These are phyloP conservation scores for Allium sativum DNA, from an alignment of 106 monocot species.

Conservation along the genomic window DNA sequence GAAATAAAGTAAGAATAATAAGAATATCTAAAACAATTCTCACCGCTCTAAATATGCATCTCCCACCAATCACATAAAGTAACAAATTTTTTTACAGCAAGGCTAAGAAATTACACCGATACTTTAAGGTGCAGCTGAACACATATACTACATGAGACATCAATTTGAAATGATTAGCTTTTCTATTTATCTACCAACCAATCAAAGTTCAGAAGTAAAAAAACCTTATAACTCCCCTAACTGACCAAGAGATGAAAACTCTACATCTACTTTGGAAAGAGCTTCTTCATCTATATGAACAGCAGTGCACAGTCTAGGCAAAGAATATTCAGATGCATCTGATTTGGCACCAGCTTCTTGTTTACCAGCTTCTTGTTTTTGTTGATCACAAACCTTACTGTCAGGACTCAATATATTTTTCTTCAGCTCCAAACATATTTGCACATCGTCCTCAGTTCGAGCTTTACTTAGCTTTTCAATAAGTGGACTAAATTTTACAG, in stretches of 20 bases:
- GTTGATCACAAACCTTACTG: background rate
- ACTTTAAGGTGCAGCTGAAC: too few relatives aligned
- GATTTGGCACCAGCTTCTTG: constrained; percentile 6
- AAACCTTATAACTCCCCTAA: constrained; percentile 32
- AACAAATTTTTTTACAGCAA: too few relatives aligned
- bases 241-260: constrained; percentile 20
- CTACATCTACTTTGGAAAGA: constrained; percentile 11
- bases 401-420: constrained; percentile 15
- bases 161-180: too few relatives aligned
- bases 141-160: too few relatives aligned
- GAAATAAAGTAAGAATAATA: too few relatives aligned
- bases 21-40: too few relatives aligned
- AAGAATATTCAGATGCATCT: constrained; percentile 5
- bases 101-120: too few relatives aligned
- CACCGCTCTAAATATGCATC: too few relatives aligned
- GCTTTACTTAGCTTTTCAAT: constrained; percentile 45
- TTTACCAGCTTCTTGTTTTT: background rate
- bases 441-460: constrained; percentile 41
- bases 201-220: background rate
- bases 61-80: too few relatives aligned
- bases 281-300: constrained; percentile 21
- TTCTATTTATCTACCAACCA: too few relatives aligned
- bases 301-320: constrained; percentile 18
- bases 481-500: constrained; percentile 19
- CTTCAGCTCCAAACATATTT: constrained; percentile 31